A percentile compares a stretch with the other conserved stretches of the same genome.
These are phyloP conservation scores for Hebeloma cylindrosporum DNA, from an alignment of 768 basidiomycete genomes.

Conservation along the genomic window DNA sequence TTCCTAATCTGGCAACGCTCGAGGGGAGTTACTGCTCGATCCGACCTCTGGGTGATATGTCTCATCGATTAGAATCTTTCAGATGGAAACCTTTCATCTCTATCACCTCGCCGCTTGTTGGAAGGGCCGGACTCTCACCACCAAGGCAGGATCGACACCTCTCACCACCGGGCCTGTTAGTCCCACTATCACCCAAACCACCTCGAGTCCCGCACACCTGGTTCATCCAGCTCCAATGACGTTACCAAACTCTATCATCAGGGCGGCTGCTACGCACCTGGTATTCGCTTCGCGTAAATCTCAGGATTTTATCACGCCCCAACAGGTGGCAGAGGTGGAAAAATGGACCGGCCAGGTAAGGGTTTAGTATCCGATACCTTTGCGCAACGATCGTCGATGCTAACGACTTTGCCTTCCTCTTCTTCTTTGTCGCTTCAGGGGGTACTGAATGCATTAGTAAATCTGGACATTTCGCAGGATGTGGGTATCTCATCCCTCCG, in stretches of 20 bases:
- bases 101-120: constrained; percentile 78
- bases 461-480: constrained; percentile 46
- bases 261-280: constrained; percentile 80
- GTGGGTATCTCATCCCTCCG: constrained; percentile 38
- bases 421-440: constrained; percentile 31
- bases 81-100: constrained; percentile 89
- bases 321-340: constrained; percentile 59
- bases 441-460: constrained; percentile 55
- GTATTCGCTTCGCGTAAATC: constrained; percentile 77
- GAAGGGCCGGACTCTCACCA: constrained; percentile 35
- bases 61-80: constrained; percentile 2
- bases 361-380: not conserved
- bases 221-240: constrained; percentile 17
- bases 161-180: constrained; percentile 44
- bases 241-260: constrained; percentile 42
- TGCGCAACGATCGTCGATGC: not conserved
- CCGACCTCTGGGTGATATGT: too few relatives aligned
- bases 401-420: constrained; percentile 8
- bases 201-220: constrained; percentile 22
- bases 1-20: constrained; percentile 59
- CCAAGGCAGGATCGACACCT: constrained; percentile 35
- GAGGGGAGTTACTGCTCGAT: constrained; percentile 51
- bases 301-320: constrained; percentile 73
- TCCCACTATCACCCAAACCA: constrained; percentile 34
- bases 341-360: constrained; percentile 55